A percentile compares a stretch with the other conserved stretches of the same genome.
Conservation (phyloP, 305 asterid genomes). For the Rubia balearica region DNA sequence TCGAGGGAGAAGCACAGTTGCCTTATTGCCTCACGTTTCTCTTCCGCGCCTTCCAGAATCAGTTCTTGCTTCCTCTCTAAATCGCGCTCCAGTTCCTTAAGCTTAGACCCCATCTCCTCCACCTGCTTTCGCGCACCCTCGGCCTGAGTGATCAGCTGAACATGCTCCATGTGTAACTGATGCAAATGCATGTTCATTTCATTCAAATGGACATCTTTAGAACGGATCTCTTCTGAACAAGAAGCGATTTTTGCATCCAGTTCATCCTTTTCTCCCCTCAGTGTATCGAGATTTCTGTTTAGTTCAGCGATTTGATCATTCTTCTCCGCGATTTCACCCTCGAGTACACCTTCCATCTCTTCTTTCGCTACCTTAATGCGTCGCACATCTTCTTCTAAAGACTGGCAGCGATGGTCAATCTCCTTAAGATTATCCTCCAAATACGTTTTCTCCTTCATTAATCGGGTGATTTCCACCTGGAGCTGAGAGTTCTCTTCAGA, state of each 20-base stretch:
- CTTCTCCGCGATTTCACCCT: conserved; percentile 40
- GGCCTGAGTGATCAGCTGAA: conserved; percentile 31
- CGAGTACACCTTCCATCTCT: conserved; percentile 41
- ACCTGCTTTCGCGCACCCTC: conserved; percentile 37
- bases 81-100: conserved; percentile 53
- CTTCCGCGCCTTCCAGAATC: conserved; percentile 79
- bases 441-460: conserved; percentile 46
- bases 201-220: conserved; percentile 39
- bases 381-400: conserved; percentile 61
- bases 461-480: conserved; percentile 43
- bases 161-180: conserved; percentile 55
- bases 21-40: conserved; percentile 87
- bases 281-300: conserved; percentile 26
- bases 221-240: conserved; percentile 29
- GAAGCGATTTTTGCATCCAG: conserved; percentile 30
- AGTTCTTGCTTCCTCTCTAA: conserved; percentile 45
- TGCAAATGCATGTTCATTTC: conserved; percentile 50
- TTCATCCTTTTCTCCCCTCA: conserved; percentile 27
- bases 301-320: conserved; percentile 33
- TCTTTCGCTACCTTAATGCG: conserved; percentile 48
- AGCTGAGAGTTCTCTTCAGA: conserved; percentile 69
- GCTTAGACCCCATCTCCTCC: conserved; percentile 37
- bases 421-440: conserved; percentile 67
- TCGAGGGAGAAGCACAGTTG: conserved; percentile 87
- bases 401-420: conserved; percentile 62